Evolutionary conservation across 2,329 filamentous ascomycete genomes (phyloP), one percentile per base, ranked within the genome.

Genomic region (Chrysoporthe austroafricana): DNA sequence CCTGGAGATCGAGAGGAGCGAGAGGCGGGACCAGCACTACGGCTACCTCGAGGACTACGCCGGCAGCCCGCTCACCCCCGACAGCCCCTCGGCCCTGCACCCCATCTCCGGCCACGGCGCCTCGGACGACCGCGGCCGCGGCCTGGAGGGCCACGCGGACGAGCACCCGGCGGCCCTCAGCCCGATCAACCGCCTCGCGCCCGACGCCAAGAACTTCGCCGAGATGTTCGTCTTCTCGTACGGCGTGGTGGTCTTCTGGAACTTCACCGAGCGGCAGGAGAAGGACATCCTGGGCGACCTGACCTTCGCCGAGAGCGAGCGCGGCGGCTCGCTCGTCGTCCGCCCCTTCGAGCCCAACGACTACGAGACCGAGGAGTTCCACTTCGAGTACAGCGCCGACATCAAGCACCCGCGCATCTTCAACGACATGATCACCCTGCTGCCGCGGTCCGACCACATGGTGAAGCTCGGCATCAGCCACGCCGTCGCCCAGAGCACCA

Each of bases 221-320:
- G 96, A 99, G 80, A 93, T 98, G 88, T 98, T 97, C 76, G 91
- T 99, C 73, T 98, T 96, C 78, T 95, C 92, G 18, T 99, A 99
- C 76, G 96, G 96, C 26, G 95, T 99, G 0, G 95, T 96, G 0
- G 96, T 99, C 5, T 97, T 99, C 77, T 99, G 96, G 96, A 99
- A 99, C 78, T 97, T 99, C 74, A 95, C 93, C 13, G 94, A 97
- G 78, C 88, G 91, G 71, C 96, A 99, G 77, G 96, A 99, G 78
- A 97, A 97, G 79, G 94, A 97, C 74, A 93, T 98, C 59, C 86
- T 99, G 32, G 96, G 96, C 50, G 96, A 99, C 78, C 83, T 99
- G 64, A 96, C 94, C 0, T 98, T 99, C 79, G 92, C 92, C 13
- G 87, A 90, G 72, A 88, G 87, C 64, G 87, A 90, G 68, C 86